Conservation (phyloP, 2,329 filamentous ascomycete species). For the Thermomyces lanuginosus region DNA sequence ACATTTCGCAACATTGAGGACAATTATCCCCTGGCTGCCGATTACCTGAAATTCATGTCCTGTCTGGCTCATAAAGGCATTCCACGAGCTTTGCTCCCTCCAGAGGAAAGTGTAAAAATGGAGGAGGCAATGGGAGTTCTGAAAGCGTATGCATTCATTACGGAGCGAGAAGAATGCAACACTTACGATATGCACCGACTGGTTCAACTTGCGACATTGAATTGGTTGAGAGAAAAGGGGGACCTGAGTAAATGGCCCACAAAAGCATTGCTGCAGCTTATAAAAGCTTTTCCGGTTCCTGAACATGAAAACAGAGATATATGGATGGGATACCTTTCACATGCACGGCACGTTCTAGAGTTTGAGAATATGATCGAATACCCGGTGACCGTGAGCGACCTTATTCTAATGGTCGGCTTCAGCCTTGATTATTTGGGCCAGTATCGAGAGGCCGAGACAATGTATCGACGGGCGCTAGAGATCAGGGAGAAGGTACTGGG, state of each 20-base stretch:
- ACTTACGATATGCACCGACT: constrained; percentile 10
- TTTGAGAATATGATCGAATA: not conserved
- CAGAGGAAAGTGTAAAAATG: too few species aligned
- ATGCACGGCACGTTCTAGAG: constrained; percentile 1
- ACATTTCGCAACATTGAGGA: constrained; percentile 11
- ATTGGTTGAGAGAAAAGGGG: constrained; percentile 7
- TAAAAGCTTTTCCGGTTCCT: too few species aligned
- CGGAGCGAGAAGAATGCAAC: constrained; percentile 5
- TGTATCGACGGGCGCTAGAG: constrained; percentile 1
- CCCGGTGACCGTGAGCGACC: too few species aligned
- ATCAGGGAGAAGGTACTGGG: constrained; percentile 1
- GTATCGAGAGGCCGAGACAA: constrained; percentile 4
- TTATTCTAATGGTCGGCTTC: constrained; percentile 3
- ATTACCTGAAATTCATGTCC: constrained; percentile 11
- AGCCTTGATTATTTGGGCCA: constrained; percentile 5
- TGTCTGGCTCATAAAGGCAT: constrained; percentile 11
- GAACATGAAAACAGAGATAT: constrained; percentile 5
- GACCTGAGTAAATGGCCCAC: constrained; percentile 1
- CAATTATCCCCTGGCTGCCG: constrained; percentile 7
- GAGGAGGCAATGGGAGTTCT: constrained; percentile 4
- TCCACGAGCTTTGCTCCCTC: constrained; percentile 8
- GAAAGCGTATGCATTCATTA: constrained; percentile 5
- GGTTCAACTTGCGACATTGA: constrained; percentile 9
- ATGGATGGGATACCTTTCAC: constrained; percentile 3
- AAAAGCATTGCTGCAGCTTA: constrained; percentile 2